These are phyloP conservation scores for Tilletia walkeri DNA, from an alignment of 1,284 basidiomycete species.

Conservation along the genomic window DNA sequence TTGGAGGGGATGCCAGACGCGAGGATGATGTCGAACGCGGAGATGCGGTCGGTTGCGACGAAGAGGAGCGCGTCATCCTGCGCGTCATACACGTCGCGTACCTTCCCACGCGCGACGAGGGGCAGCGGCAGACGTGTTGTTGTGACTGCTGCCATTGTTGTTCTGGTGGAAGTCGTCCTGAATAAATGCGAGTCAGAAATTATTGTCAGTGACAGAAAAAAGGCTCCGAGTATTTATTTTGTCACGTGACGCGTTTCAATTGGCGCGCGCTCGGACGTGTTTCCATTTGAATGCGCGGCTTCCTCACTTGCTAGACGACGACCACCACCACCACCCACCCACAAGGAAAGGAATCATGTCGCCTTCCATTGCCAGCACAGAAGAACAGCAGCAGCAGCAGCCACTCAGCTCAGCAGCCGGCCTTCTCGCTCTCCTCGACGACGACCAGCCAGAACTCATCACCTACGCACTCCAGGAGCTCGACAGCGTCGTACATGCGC, in stretches of 20 bases:
- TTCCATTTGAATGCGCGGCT: neutral
- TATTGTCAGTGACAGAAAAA: neutral
- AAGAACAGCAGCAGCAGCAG: neutral
- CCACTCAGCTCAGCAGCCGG: conserved; percentile 31
- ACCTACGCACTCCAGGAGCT: conserved; percentile 53
- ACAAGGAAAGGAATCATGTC: neutral
- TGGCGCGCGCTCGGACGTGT: neutral
- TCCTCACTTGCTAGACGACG: neutral
- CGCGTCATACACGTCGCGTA: conserved; percentile 54
- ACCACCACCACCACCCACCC: neutral
- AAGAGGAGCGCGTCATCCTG: conserved; percentile 64
- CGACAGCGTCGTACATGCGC: conserved; percentile 48
- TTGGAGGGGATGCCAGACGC: conserved; percentile 83
- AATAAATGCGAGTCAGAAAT: neutral
- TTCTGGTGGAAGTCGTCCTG: neutral
- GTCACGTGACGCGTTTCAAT: neutral
- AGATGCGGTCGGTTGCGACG: conserved; percentile 92
- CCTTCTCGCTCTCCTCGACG: conserved; percentile 52
- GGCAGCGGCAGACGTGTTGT: conserved; percentile 38
- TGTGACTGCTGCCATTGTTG: neutral
- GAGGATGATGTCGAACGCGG: conserved; percentile 83
- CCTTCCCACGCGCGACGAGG: conserved; percentile 53
- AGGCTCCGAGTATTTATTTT: neutral
- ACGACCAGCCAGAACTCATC: conserved; percentile 52
- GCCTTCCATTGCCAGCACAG: neutral